A percentile compares a stretch with the other conserved stretches of the same genome.
Conservation (phyloP, 2,329 filamentous ascomycete genomes). For the Exophiala sp. region DNA sequence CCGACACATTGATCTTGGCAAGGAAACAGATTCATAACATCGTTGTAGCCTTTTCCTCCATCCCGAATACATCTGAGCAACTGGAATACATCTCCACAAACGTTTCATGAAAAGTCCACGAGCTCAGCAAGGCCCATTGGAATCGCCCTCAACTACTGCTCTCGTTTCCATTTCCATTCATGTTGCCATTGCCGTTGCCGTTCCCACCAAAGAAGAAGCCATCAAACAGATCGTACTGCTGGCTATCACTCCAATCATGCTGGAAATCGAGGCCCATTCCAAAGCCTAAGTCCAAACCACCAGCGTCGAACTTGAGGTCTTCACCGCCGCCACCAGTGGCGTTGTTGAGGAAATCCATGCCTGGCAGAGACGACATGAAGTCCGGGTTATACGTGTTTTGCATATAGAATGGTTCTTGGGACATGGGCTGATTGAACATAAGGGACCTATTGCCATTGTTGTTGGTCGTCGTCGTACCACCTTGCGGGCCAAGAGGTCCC, state of each 20-base stretch:
- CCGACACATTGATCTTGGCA: too few species aligned
- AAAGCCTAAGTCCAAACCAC: constrained; percentile 35
- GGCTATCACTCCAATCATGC: constrained; percentile 46
- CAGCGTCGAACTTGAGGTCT: constrained; percentile 31
- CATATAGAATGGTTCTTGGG: constrained; percentile 18
- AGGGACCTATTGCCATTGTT: background rate
- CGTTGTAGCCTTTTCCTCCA: too few species aligned
- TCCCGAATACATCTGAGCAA: too few species aligned
- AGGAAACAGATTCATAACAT: too few species aligned
- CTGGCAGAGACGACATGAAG: constrained; percentile 28
- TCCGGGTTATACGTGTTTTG: constrained; percentile 28
- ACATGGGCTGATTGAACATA: constrained; percentile 11
- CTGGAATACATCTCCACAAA: too few species aligned
- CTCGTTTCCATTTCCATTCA: constrained; percentile 8
- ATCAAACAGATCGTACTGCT: constrained; percentile 47
- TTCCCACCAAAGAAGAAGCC: constrained; percentile 47
- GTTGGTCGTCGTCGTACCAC: background rate
- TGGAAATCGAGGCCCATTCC: constrained; percentile 38
- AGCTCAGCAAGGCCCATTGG: background rate
- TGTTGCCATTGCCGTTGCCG: constrained; percentile 31
- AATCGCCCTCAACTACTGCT: background rate
- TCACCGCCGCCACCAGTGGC: constrained; percentile 27
- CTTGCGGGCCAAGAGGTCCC: too few species aligned
- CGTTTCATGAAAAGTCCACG: too few species aligned
- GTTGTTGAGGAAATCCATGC: constrained; percentile 27